Evolutionary conservation across 805 yeast genomes (phyloP).

Genomic region (Lipomyces yamadae): DNA sequence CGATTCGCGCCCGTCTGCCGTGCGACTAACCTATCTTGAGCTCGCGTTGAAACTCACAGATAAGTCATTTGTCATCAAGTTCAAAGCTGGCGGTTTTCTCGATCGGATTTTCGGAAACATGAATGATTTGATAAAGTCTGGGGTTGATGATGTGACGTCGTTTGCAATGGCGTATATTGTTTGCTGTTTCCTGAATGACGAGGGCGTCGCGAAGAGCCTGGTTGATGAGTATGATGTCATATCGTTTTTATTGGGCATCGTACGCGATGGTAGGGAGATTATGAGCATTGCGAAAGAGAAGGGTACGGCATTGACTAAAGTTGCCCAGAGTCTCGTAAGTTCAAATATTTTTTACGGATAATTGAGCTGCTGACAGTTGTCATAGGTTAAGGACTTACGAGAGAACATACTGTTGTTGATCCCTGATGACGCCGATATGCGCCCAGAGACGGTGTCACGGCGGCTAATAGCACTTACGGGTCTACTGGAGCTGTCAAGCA

Average conservation of each 20-base stretch:
- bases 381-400: constrained; percentile 23
- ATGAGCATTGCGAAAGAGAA: constrained; percentile 6
- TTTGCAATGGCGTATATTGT: constrained; percentile 29
- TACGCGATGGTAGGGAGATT: constrained; percentile 21
- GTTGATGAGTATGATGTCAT: constrained; percentile 16
- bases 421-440: neutral
- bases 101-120: constrained; percentile 18
- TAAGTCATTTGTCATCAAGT: constrained; percentile 22
- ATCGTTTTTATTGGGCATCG: constrained; percentile 9
- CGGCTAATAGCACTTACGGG: constrained; percentile 24
- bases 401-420: constrained; percentile 4
- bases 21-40: constrained; percentile 28
- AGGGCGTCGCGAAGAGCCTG: constrained; percentile 23
- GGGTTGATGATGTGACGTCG: constrained; percentile 5
- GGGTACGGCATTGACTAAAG: constrained; percentile 8
- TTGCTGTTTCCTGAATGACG: constrained; percentile 22
- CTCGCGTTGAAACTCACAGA: constrained; percentile 31
- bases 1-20: constrained; percentile 13
- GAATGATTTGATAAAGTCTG: constrained; percentile 2
- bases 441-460: constrained; percentile 13
- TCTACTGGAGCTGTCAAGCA: constrained; percentile 16
- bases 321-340: constrained; percentile 22
- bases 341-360: neutral
- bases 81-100: constrained; percentile 30
- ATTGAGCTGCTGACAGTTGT: neutral